Percentiles rank a stretch among this genome's conserved stretches.
These are phyloP conservation scores for Cryptococcus sp. DNA, from an alignment of 1,284 basidiomycete genomes.

Conservation along the genomic window DNA sequence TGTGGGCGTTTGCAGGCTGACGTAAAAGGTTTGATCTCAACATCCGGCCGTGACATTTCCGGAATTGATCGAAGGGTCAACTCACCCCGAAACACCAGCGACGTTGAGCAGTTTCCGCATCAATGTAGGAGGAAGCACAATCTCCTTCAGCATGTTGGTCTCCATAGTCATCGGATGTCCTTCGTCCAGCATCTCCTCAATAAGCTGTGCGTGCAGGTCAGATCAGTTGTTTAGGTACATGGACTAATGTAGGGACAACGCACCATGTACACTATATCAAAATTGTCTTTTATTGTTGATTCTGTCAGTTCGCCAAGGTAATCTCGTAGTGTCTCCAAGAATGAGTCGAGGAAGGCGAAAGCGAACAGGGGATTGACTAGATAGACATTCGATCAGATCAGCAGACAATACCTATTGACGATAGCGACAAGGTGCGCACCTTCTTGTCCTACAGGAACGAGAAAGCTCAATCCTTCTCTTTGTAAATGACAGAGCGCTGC, in stretches of 20 bases:
- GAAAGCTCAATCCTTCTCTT: conserved; percentile 68
- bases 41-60: background rate
- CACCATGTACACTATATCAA: conserved; percentile 93
- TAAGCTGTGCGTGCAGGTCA: conserved; percentile 59
- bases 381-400: background rate
- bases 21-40: background rate
- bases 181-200: conserved; percentile 93
- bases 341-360: conserved; percentile 82
- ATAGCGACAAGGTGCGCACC: conserved; percentile 20
- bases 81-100: conserved; percentile 61
- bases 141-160: conserved; percentile 85
- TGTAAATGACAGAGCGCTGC: conserved; percentile 65
- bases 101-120: conserved; percentile 72
- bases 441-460: conserved; percentile 74
- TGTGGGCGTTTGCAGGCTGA: conserved; percentile 50
- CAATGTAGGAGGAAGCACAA: conserved; percentile 82
- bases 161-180: conserved; percentile 95
- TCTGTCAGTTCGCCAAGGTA: conserved; percentile 78
- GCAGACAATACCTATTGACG: too few species aligned
- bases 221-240: background rate
- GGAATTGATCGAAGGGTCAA: background rate
- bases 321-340: conserved; percentile 78
- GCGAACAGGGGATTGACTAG: conserved; percentile 85
- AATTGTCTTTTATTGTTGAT: conserved; percentile 83
- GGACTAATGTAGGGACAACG: conserved; percentile 17